A percentile compares a stretch with the other conserved stretches of the same genome.
Conservation (phyloP, 2,329 filamentous ascomycete species). For the Trichoderma citrinoviride region DNA sequence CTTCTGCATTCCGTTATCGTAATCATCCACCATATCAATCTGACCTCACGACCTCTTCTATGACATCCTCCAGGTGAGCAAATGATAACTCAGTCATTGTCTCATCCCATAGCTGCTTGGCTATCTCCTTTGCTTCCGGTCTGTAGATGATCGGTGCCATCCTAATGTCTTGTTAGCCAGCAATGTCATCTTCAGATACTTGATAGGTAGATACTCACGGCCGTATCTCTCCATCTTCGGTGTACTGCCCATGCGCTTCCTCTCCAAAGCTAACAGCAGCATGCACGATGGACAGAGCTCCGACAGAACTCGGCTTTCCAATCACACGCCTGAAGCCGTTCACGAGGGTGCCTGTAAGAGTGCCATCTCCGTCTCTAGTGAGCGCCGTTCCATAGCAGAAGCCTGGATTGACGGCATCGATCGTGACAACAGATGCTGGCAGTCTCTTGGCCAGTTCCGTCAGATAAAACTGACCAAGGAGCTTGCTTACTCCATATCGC, state of each 20-base stretch:
- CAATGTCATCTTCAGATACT: no score
- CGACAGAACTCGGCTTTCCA: background rate
- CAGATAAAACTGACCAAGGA: background rate
- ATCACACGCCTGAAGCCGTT: background rate
- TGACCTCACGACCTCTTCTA: background rate
- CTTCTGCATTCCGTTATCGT: no score
- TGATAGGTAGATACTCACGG: background rate
- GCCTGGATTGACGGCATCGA: slow-evolving; percentile 5
- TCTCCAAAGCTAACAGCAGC: background rate
- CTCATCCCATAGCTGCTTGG: slow-evolving; percentile 8
- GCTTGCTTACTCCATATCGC: slow-evolving; percentile 5
- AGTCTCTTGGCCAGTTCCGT: slow-evolving; percentile 2
- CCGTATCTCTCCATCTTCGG: background rate
- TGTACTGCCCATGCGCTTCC: background rate
- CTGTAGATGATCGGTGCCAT: slow-evolving; percentile 6
- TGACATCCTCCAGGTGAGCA: background rate
- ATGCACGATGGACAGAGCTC: background rate
- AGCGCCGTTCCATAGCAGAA: slow-evolving; percentile 2
- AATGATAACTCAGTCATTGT: slow-evolving; percentile 3
- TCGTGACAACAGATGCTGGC: background rate
- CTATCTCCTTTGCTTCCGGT: background rate
- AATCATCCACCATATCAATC: no score
- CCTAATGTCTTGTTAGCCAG: background rate
- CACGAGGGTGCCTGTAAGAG: background rate
- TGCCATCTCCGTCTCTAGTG: background rate